Conservation (phyloP, 441 rosid genomes). For the Aquilaria agallochum region DNA sequence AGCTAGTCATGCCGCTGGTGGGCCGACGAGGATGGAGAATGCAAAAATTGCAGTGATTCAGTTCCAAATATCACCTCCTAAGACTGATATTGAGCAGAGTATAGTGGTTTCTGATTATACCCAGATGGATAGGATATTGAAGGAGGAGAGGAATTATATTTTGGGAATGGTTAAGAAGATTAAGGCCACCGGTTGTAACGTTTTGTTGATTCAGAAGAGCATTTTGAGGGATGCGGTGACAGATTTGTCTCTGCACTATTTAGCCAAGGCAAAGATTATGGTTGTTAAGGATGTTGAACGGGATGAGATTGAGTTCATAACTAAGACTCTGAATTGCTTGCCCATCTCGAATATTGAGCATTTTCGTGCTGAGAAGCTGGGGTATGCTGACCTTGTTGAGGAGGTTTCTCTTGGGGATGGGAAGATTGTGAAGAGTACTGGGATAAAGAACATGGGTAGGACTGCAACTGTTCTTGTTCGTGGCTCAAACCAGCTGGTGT, state of each 20-base stretch:
- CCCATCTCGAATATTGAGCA: conserved; percentile 96
- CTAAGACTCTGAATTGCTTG: conserved; percentile 91
- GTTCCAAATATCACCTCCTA: conserved; percentile 95
- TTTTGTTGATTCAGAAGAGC: conserved; percentile 91
- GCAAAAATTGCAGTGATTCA: conserved; percentile 95
- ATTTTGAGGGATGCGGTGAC: conserved; percentile 97
- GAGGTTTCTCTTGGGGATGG: conserved; percentile 92
- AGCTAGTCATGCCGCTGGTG: conserved; percentile 86
- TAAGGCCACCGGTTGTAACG: conserved; percentile 84
- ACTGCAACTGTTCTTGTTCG: conserved; percentile 87
- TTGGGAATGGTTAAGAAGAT: conserved; percentile 96
- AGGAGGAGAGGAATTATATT: conserved; percentile 95
- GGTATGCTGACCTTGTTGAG: conserved; percentile 84
- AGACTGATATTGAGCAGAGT: conserved; percentile 96
- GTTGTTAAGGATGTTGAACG: conserved; percentile 95
- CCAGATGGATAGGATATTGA: conserved; percentile 98
- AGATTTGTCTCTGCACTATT: conserved; percentile 81
- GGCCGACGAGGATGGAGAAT: conserved; percentile 75
- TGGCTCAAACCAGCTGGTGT: conserved; percentile 83
- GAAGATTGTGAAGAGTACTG: conserved; percentile 85
- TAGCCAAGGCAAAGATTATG: conserved; percentile 92
- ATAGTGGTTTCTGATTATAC: conserved; percentile 91
- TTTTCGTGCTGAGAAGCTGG: conserved; percentile 87
- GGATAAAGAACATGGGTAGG: conserved; percentile 90
- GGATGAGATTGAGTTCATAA: conserved; percentile 92